Conservation (phyloP, 2,329 filamentous ascomycete species). For the Penicillium sp. region DNA sequence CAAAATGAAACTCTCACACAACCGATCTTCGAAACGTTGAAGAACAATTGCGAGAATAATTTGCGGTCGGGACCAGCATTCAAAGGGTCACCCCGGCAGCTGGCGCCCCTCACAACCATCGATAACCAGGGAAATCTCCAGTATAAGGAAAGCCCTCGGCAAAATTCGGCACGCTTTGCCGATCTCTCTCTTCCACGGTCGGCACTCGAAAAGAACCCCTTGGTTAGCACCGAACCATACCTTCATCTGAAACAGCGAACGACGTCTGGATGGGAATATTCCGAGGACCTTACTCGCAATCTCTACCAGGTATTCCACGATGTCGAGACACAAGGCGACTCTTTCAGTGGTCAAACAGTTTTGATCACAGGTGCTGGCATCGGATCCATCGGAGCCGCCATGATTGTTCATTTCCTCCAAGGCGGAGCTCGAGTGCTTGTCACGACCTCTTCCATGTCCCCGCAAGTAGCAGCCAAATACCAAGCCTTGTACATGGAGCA, state of each 20-base stretch:
- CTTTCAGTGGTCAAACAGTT: slow-evolving; percentile 90
- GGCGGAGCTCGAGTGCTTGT: slow-evolving; percentile 96
- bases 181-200: slow-evolving; percentile 76
- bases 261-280: slow-evolving; percentile 96
- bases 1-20: not conserved
- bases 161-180: slow-evolving; percentile 50
- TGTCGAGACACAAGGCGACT: slow-evolving; percentile 82
- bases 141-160: slow-evolving; percentile 57
- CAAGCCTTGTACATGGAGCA: slow-evolving; percentile 96
- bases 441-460: slow-evolving; percentile 97
- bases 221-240: slow-evolving; percentile 58
- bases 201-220: slow-evolving; percentile 72
- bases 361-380: slow-evolving; percentile 98
- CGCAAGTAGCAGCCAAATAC: slow-evolving; percentile 97
- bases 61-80: not conserved
- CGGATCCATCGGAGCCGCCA: slow-evolving; percentile 95
- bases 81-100: not conserved
- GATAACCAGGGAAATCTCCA: slow-evolving; percentile 79
- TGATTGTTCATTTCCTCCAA: slow-evolving; percentile 91
- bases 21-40: not conserved
- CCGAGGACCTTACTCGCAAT: slow-evolving; percentile 91
- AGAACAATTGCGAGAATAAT: not conserved
- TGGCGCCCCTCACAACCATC: slow-evolving; percentile 96
- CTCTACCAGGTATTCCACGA: slow-evolving; percentile 91
- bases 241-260: slow-evolving; percentile 96